Base-by-base conservation (phyloP, 805 yeast genomes). In the Candida rishiriensis region DNA sequence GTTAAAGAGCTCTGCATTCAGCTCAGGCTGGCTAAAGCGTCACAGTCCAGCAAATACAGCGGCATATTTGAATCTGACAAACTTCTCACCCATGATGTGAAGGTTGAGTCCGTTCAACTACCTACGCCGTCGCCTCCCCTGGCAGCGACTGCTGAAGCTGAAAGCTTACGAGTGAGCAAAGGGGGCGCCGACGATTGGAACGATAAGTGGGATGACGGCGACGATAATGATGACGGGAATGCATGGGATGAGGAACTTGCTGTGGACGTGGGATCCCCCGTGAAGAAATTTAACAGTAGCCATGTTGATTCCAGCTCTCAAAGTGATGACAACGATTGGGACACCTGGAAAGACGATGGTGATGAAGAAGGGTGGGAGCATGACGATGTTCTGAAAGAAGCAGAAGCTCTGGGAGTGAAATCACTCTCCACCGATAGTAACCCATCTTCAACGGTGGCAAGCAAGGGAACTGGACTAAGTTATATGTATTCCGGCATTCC, bases 311-410 rank as follows among this genome's bases (percentile, higher is more conserved):
- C n/a, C 11, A 38, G 41, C 14, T 44, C 14, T 16, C 15, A 14
- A n/a, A 42, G 13, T 28, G 44, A 41, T 29, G 52, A 48, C 5
- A 52, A 49, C 36, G 64, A 47, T 10, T 54, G 60, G 57, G 64
- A 50, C 31, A 54, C 55, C 11, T 60, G 64, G 64, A 47, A 52
- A 34, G 53, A 54, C 4, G 63, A 55, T 9, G 64, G 59, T 30
- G 60, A 46, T 11, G 36, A 41, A 26, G 34, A 31, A 12, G 29
- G 28, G 10, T 57, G 65, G 63, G 56, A 51, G 35, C 52, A 51
- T 13, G 63, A 52, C 37, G 59, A 44, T 10, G 52, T 43, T 18
- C 32, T 54, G 33, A 44, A 50, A 29, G 46, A 40, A 28, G 31
- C 38, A 3, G 35, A 39, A 8, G 43, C 44, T 29, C 29, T 48